Evolutionary conservation across 306 rosid species (phyloP), one percentile per base, ranked within the genome.

Genomic region (Rubus idaeus): DNA sequence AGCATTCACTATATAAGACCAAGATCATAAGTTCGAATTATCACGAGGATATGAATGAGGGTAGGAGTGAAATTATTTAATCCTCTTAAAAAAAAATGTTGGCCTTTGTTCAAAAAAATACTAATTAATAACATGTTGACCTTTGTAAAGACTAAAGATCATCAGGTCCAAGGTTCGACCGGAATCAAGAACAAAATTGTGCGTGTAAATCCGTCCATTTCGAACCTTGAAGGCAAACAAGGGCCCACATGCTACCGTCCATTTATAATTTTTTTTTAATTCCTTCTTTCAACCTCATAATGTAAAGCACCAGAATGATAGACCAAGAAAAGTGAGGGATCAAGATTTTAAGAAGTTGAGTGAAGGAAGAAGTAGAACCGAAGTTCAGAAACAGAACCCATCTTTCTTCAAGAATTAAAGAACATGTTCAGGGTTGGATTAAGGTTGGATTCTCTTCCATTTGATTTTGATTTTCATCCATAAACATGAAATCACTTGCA

Each of bases 361-460:
- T 21, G 55, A 45, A 45, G 55, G 13, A 16, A 64, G 47, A 64
- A 64, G 50, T 21, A 66, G 71, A n/a, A 53, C 7, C 6, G 6
- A 14, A 13, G n/a, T 17, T 1, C n/a, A 42, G 21, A 11, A 53
- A 12, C 65, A 13, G 8, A 41, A 56, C 21, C 68, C 68, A 73
- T 56, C 42, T 63, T 57, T 42, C 68, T 57, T 73, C 44, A 42
- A 12, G 42, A 70, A 70, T 37, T 14, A 16, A 2, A 60, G 23
- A 5, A 12, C 4, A 75, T 75, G 79, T 3, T 65, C 42, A 21
- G 52, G 72, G 23, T 65, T 39, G 79, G 72, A 8, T 20, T 20
- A 10, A 75, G 79, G 79, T 75, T 64, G 18, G 65, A 42, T 75
- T 65, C 65, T 51, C 63, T 5, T 18, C 23, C 39, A 11, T 75